phyloP scores from a whole-genome alignment of 805 yeast species.

The Suhomyces pyralidae region DNA sequence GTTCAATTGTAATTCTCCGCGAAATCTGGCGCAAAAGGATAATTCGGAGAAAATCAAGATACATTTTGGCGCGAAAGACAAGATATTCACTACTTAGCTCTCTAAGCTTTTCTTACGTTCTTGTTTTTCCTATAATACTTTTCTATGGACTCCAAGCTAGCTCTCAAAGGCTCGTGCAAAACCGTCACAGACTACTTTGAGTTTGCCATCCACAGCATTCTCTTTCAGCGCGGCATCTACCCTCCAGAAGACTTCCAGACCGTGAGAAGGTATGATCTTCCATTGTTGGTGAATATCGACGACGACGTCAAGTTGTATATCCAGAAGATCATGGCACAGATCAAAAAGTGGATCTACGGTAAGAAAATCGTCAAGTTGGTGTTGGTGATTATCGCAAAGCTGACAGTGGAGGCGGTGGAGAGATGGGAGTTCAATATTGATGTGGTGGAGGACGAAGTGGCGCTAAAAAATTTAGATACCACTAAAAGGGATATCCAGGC shows the following conservation, averaged over 20 bases:
- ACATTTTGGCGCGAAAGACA: too few species aligned
- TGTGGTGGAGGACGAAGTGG: constrained; percentile 20
- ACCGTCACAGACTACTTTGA: constrained; percentile 82
- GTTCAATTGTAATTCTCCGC: too few species aligned
- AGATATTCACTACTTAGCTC: too few species aligned
- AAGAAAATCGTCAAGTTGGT: constrained; percentile 67
- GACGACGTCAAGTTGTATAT: constrained; percentile 74
- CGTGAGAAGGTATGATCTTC: constrained; percentile 76
- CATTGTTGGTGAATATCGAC: constrained; percentile 67
- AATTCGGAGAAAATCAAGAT: neutral
- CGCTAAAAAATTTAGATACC: constrained; percentile 38
- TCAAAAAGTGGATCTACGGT: constrained; percentile 64
- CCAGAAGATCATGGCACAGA: constrained; percentile 61
- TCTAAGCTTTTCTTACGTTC: too few species aligned
- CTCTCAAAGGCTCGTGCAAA: constrained; percentile 75
- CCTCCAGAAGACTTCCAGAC: constrained; percentile 81
- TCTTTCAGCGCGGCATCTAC: constrained; percentile 87
- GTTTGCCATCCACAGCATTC: constrained; percentile 72
- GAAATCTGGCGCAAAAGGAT: neutral
- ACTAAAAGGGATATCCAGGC: constrained; percentile 79
- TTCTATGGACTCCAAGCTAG: constrained; percentile 36
- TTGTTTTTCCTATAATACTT: too few species aligned
- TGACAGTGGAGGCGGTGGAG: constrained; percentile 67
- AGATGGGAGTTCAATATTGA: constrained; percentile 82
- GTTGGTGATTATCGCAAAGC: constrained; percentile 68